A percentile compares a stretch with the other conserved stretches of the same genome.
These are phyloP conservation scores for Rubroboletus pulcherrimus DNA, from an alignment of 768 basidiomycete species.

Conservation along the genomic window DNA sequence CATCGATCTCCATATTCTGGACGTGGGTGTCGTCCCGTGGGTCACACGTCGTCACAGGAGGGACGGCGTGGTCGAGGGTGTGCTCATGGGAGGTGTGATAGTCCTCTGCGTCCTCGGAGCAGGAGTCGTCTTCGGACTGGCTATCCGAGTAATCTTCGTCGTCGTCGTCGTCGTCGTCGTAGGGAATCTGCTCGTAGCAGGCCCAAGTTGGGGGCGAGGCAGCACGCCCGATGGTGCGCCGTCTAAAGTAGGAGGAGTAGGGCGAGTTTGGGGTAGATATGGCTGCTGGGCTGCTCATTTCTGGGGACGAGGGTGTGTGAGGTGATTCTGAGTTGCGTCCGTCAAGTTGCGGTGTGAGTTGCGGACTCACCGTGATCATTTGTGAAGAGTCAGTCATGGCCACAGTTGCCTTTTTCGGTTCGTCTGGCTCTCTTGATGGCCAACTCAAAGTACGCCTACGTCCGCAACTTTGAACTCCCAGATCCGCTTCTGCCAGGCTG, in stretches of 20 bases:
- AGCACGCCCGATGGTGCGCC: slow-evolving; percentile 73
- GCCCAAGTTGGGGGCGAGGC: slow-evolving; percentile 86
- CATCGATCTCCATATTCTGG: slow-evolving; percentile 55
- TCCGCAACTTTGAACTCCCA: slow-evolving; percentile 82
- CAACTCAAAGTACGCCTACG: slow-evolving; percentile 89
- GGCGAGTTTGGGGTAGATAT: slow-evolving; percentile 24
- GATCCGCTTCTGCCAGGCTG: slow-evolving; percentile 82
- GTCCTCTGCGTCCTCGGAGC: slow-evolving; percentile 74
- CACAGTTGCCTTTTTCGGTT: slow-evolving; percentile 18
- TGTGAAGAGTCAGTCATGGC: slow-evolving; percentile 15
- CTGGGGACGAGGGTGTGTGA: neutral
- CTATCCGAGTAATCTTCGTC: slow-evolving; percentile 56
- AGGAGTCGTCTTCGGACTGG: slow-evolving; percentile 51
- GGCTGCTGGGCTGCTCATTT: slow-evolving; percentile 24
- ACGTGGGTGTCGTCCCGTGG: slow-evolving; percentile 41
- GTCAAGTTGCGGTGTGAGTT: neutral
- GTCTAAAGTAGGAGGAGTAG: slow-evolving; percentile 43
- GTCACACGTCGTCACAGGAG: slow-evolving; percentile 22
- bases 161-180: slow-evolving; percentile 59
- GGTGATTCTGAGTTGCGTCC: too few species aligned
- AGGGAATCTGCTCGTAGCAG: slow-evolving; percentile 86
- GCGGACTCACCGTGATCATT: slow-evolving; percentile 4
- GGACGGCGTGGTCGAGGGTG: slow-evolving; percentile 26
- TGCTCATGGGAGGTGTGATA: slow-evolving; percentile 36
- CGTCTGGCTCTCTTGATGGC: slow-evolving; percentile 55